Conservation (phyloP, 352 stramenopile species). For the Phytophthora gonapodyides region DNA sequence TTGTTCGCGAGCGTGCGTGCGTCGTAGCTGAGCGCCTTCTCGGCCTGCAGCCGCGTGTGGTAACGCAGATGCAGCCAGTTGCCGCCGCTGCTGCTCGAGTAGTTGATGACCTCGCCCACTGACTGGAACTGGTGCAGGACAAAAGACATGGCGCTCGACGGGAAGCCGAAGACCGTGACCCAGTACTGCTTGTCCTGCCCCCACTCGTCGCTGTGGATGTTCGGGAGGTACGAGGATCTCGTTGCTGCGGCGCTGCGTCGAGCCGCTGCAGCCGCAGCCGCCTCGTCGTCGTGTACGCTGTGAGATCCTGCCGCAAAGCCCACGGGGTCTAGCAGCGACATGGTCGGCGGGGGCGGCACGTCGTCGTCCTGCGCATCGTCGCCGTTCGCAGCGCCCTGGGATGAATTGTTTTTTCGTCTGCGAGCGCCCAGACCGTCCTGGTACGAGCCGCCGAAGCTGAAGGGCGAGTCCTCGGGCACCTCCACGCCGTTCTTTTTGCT, state of each 20-base stretch:
- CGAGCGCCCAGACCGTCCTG: conserved; percentile 52
- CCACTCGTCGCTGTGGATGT: conserved; percentile 72
- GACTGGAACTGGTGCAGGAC: conserved; percentile 81
- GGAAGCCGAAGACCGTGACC: conserved; percentile 84
- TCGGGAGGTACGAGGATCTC: conserved; percentile 48
- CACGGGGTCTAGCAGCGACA: conserved; percentile 51
- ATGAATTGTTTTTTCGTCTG: conserved; percentile 45
- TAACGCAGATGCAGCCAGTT: conserved; percentile 88
- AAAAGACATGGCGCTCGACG: conserved; percentile 59
- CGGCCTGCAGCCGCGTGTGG: conserved; percentile 75
- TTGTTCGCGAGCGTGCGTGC: conserved; percentile 59
- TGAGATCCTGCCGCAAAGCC: conserved; percentile 46
- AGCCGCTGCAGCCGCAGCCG: conserved; percentile 21
- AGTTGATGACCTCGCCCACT: conserved; percentile 75
- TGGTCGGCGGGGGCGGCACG: conserved; percentile 61
- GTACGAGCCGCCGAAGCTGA: conserved; percentile 53
- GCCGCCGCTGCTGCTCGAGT: conserved; percentile 55
- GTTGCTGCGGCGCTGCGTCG: conserved; percentile 25
- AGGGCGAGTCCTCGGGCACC: conserved; percentile 62
- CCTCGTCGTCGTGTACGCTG: conserved; percentile 33
- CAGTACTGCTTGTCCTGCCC: conserved; percentile 84
- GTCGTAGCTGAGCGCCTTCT: conserved; percentile 80
- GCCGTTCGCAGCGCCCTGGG: conserved; percentile 20
- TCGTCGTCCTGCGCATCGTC: conserved; percentile 53
- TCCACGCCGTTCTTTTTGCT: conserved; percentile 40